A percentile compares a stretch with the other conserved stretches of the same genome.
Evolutionary conservation across 179 eudicot species (phyloP).

Genomic region (Corrigiola litoralis): DNA sequence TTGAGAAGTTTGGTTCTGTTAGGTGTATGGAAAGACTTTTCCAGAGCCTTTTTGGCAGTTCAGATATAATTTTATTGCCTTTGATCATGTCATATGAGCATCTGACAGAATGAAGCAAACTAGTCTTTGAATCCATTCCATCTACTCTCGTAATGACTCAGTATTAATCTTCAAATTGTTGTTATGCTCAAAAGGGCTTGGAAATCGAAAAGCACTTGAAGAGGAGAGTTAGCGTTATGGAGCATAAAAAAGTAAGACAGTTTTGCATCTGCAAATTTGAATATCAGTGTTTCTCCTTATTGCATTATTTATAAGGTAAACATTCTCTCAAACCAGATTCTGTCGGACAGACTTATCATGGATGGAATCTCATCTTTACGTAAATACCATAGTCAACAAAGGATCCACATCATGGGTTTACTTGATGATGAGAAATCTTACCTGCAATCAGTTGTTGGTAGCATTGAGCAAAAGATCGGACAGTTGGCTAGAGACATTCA

Average conservation of each 20-base stretch:
- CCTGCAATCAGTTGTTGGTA: constrained; percentile 40
- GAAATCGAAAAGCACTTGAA: constrained; percentile 84
- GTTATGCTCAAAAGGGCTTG: constrained; percentile 51
- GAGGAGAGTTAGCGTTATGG: constrained; percentile 51
- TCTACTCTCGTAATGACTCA: neutral
- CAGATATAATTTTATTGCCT: neutral
- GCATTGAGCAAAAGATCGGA: constrained; percentile 49
- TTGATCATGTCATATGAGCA: constrained; percentile 5
- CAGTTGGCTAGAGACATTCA: constrained; percentile 36
- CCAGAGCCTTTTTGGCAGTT: neutral
- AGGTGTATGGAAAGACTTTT: neutral
- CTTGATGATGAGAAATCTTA: constrained; percentile 59
- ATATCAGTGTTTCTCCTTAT: neutral
- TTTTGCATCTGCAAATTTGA: constrained; percentile 5
- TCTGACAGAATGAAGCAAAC: constrained; percentile 1
- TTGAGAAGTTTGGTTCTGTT: neutral
- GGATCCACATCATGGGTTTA: constrained; percentile 35
- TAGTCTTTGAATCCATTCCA: neutral
- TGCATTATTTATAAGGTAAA: constrained; percentile 21
- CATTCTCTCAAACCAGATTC: constrained; percentile 39
- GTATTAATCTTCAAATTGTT: constrained; percentile 6
- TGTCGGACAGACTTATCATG: constrained; percentile 40
- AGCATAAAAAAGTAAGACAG: constrained; percentile 60
- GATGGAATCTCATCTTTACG: constrained; percentile 53
- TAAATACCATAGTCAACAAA: constrained; percentile 55